Conservation (phyloP, 31 red algal species). For the Odonthalia washingtoniensis region DNA sequence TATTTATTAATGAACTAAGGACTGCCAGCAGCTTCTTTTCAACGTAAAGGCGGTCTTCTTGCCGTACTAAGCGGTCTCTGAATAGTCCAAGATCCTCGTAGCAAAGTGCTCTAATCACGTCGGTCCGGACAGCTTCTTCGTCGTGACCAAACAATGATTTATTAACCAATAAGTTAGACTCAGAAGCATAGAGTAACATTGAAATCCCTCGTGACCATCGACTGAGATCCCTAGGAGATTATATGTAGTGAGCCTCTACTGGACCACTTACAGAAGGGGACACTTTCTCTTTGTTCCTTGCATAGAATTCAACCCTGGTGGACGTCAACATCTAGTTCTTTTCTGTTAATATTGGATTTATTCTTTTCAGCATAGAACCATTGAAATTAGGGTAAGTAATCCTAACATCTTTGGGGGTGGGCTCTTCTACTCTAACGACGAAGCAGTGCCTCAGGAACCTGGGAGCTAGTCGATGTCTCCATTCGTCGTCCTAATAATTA, state of each 20-base stretch:
- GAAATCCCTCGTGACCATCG: constrained; percentile 82
- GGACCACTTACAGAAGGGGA: constrained; percentile 36
- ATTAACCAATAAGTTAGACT: not conserved
- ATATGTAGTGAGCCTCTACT: constrained; percentile 79
- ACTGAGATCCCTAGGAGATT: constrained; percentile 87
- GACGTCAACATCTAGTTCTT: not conserved
- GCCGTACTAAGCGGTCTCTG: constrained; percentile 59
- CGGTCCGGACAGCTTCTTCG: constrained; percentile 37
- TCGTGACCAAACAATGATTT: too few relatives aligned
- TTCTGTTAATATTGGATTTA: constrained; percentile 19
- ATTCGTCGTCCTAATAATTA: constrained; percentile 69
- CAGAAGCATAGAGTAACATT: not conserved
- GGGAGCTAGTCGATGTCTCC: constrained; percentile 59
- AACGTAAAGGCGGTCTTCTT: constrained; percentile 44
- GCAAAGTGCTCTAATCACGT: constrained; percentile 71
- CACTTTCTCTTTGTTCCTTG: constrained; percentile 65
- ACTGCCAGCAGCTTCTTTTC: constrained; percentile 45
- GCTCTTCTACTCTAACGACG: constrained; percentile 78
- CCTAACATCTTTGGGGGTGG: constrained; percentile 56
- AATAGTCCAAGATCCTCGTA: constrained; percentile 81
- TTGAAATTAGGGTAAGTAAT: constrained; percentile 73
- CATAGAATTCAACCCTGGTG: constrained; percentile 74
- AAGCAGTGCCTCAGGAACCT: too few relatives aligned
- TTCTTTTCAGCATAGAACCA: constrained; percentile 34
- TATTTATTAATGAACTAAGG: constrained; percentile 8